Base-by-base conservation (phyloP, 192 early-diverging fungal genomes). In the Coemansia sp. region DNA sequence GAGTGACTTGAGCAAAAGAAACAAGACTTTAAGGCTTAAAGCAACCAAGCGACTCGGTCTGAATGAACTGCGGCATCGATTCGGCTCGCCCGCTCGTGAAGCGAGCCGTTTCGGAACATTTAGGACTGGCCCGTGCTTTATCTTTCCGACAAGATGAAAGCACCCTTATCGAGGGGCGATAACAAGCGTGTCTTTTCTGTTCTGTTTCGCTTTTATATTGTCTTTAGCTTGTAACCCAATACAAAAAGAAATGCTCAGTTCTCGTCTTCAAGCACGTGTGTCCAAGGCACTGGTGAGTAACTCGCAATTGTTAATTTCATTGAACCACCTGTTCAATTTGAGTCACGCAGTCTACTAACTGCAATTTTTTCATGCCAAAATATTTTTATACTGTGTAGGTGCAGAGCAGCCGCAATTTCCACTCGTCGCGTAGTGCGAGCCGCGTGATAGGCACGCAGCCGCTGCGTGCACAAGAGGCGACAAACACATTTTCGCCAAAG, bases 361-460 rank as follows among this genome's bases (percentile, higher is more conserved):
- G 48, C 48, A 19, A 49, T 19, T 21, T 49, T 49, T 8, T 21
- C 12, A 47, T 47, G 14, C 3, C 12, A 47, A n/a, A 17, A 22
- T 19, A 49, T 49, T 2, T 45, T 45, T 21, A n/a, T 49, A 6
- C 5, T 23, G 19, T 64, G 62, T 79, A 80, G 77, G 1, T 62
- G 39, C 71, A 70, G 58, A 45, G 69, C 50, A 58, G 37, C 25
- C 88, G 92, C 67, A 68, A 78, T 50, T 84, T 94, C 78, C 89
- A 90, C 71, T 72, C 80, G 59, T 86, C 90, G 54, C 75, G 84
- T 59, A 83, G 82, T 67, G 76, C 87, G 38, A 75, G 76, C 70
- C 84, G 86, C 62, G 85, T 95, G 45, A 85, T 90, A 57, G 83
- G 89, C 51, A 87, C 83, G 38, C 82, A 90, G 59, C 89, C 93